A percentile compares a stretch with the other conserved stretches of the same genome.
These are phyloP conservation scores for Hansenula anomala DNA, from an alignment of 1,139 yeast species.

Conservation along the genomic window DNA sequence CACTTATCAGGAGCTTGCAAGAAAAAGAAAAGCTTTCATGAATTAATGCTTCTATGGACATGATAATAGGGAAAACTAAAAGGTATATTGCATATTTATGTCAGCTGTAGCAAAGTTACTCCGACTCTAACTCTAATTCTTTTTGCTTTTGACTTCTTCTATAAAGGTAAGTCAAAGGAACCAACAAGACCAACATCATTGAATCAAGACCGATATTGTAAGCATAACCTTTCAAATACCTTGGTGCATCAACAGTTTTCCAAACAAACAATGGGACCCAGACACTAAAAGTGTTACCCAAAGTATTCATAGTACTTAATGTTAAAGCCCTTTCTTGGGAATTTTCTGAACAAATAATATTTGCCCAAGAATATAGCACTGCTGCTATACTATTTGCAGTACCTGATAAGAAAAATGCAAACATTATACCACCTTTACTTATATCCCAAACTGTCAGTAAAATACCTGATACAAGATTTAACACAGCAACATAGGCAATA, in stretches of 20 bases:
- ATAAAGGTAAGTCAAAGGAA: slow-evolving; percentile 4
- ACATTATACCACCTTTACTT: slow-evolving; percentile 26
- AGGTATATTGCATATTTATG: too few relatives aligned
- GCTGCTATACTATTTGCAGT: slow-evolving; percentile 32
- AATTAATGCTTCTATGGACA: too few relatives aligned
- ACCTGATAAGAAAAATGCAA: slow-evolving; percentile 30
- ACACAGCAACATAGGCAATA: slow-evolving; percentile 24
- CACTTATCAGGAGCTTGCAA: neutral
- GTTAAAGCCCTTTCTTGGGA: slow-evolving; percentile 32
- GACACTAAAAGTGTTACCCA: slow-evolving; percentile 49
- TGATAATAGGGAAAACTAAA: too few relatives aligned
- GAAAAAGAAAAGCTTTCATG: neutral
- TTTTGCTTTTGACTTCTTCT: slow-evolving; percentile 1
- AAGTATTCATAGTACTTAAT: slow-evolving; percentile 32
- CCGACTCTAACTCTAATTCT: neutral
- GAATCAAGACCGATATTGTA: slow-evolving; percentile 29
- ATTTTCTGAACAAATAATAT: slow-evolving; percentile 30
- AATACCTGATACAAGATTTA: slow-evolving; percentile 5
- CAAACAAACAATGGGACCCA: slow-evolving; percentile 44
- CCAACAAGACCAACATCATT: slow-evolving; percentile 9
- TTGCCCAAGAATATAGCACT: slow-evolving; percentile 31
- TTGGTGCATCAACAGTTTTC: slow-evolving; percentile 52
- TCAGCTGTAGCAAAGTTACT: neutral
- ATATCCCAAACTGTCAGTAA: slow-evolving; percentile 17
- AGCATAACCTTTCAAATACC: slow-evolving; percentile 45